Evolutionary conservation across 192 early-diverging fungal genomes (phyloP).

Genomic region (Funneliformis geosporum): DNA sequence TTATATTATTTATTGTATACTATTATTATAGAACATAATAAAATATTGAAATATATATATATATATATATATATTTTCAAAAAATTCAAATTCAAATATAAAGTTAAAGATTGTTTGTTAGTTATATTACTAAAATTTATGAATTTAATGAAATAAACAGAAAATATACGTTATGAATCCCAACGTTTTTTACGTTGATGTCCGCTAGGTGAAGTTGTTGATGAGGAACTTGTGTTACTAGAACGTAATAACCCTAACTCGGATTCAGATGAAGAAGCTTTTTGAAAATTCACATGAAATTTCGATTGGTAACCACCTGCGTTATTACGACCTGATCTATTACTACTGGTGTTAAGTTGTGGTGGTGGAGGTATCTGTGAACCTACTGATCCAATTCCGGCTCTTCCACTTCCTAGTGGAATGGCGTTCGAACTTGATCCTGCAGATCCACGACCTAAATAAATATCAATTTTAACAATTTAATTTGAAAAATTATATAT

Average conservation of each 20-base stretch:
- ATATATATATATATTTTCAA: background rate
- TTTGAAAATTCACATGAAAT: slow-evolving; percentile 32
- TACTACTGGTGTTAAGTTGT: background rate
- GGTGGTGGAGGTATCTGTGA: slow-evolving; percentile 26
- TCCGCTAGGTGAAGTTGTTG: background rate
- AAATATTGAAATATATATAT: background rate
- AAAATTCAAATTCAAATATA: background rate
- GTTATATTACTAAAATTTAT: background rate
- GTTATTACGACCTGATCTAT: background rate
- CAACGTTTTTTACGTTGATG: slow-evolving; percentile 24
- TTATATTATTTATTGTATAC: too few species aligned
- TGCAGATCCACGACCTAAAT: background rate
- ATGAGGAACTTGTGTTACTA: slow-evolving; percentile 3
- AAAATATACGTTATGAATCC: slow-evolving; percentile 12
- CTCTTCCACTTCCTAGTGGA: slow-evolving; percentile 15
- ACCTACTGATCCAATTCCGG: slow-evolving; percentile 1
- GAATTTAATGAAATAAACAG: too few species aligned
- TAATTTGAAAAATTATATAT: background rate
- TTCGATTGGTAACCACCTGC: background rate
- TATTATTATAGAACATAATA: background rate
- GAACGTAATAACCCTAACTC: slow-evolving; percentile 20
- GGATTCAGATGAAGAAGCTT: slow-evolving; percentile 19
- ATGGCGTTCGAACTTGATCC: slow-evolving; percentile 23
- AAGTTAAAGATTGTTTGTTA: background rate
- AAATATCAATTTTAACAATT: background rate